Evolutionary conservation across 129 eudicot genomes (phyloP).

Genomic region (Flaveria sonorensis): DNA sequence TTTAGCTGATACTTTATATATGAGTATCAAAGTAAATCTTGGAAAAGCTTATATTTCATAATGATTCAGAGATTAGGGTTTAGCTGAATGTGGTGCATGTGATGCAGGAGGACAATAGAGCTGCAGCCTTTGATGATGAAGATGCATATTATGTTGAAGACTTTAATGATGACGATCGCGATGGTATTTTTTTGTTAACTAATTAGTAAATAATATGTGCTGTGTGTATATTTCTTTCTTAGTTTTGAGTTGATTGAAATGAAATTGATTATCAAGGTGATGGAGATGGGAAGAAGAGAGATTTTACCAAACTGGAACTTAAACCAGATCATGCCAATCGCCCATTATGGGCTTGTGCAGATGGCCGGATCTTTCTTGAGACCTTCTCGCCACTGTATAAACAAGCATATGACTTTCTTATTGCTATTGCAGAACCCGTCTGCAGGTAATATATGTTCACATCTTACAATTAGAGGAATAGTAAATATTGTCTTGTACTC

Average conservation of each 20-base stretch:
- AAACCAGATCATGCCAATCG: constrained; percentile 86
- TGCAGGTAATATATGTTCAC: constrained; percentile 60
- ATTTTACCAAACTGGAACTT: constrained; percentile 84
- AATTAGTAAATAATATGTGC: not conserved
- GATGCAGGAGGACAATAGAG: constrained; percentile 58
- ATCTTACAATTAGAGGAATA: not conserved
- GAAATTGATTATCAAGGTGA: constrained; percentile 33
- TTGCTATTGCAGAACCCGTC: constrained; percentile 94
- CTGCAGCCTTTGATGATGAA: constrained; percentile 52
- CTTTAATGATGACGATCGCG: constrained; percentile 47
- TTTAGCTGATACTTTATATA: too few species aligned
- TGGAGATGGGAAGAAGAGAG: constrained; percentile 64
- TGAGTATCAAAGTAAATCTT: not conserved
- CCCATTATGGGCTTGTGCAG: constrained; percentile 96
- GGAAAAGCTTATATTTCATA: constrained; percentile 7
- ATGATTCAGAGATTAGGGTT: constrained; percentile 11
- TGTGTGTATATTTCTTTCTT: not conserved
- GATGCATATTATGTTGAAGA: constrained; percentile 51
- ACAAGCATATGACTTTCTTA: constrained; percentile 94
- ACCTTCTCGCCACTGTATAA: constrained; percentile 83
- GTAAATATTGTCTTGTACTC: not conserved
- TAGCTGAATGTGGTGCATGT: constrained; percentile 6
- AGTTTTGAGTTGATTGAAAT: constrained; percentile 17
- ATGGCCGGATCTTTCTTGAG: constrained; percentile 95
- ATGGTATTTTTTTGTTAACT: constrained; percentile 47